These are phyloP conservation scores for Achaetomium macrosporum DNA, from an alignment of 2,329 filamentous ascomycete species.

Conservation along the genomic window DNA sequence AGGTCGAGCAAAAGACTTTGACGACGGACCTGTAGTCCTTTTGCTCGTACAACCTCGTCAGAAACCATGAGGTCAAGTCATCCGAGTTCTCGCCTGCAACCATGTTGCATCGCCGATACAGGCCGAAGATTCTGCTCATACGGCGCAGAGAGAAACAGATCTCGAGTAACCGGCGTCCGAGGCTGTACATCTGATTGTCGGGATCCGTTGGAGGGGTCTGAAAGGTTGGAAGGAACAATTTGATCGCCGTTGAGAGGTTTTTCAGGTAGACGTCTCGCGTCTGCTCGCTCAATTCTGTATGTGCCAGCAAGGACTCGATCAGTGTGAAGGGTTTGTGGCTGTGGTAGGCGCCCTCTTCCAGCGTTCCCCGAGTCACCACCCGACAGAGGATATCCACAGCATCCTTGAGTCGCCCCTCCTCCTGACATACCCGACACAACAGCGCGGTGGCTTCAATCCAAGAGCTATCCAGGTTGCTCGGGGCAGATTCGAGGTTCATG, in stretches of 20 bases:
- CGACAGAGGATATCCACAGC: slow-evolving; percentile 29
- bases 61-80: slow-evolving; percentile 29
- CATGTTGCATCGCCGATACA: slow-evolving; percentile 32
- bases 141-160: slow-evolving; percentile 24
- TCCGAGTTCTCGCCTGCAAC: slow-evolving; percentile 22
- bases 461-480: slow-evolving; percentile 6
- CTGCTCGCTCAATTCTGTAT: slow-evolving; percentile 7
- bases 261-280: neutral
- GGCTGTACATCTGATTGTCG: slow-evolving; percentile 17
- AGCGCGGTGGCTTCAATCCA: slow-evolving; percentile 25
- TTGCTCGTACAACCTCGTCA: slow-evolving; percentile 28
- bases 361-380: slow-evolving; percentile 24
- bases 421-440: slow-evolving; percentile 32
- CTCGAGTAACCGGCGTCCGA: slow-evolving; percentile 29
- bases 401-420: slow-evolving; percentile 27
- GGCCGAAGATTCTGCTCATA: slow-evolving; percentile 18
- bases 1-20: slow-evolving; percentile 31
- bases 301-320: slow-evolving; percentile 28
- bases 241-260: slow-evolving; percentile 25
- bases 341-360: slow-evolving; percentile 33
- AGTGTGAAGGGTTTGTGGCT: slow-evolving; percentile 32
- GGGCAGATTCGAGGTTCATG: slow-evolving; percentile 4
- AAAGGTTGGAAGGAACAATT: slow-evolving; percentile 31
- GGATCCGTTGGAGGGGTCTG: slow-evolving; percentile 13
- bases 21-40: slow-evolving; percentile 30